phyloP scores from a whole-genome alignment of 73 alveolate genomes.

The Paramecium biaurelia region DNA sequence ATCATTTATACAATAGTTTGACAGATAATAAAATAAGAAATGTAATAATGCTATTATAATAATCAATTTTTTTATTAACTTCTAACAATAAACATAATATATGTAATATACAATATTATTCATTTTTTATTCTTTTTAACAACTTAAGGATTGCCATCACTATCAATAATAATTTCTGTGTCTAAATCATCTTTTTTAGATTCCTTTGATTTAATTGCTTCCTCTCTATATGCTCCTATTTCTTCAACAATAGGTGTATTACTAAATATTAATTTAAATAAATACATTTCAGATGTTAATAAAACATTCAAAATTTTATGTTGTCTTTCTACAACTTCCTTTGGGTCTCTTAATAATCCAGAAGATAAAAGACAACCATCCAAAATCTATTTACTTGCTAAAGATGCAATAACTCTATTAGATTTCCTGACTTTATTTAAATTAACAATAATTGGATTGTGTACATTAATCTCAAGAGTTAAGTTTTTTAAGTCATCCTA shows the following conservation, averaged over 20 bases:
- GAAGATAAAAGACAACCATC: slow-evolving; percentile 69
- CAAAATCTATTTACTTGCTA: slow-evolving; percentile 61
- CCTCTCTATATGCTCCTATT: slow-evolving; percentile 20
- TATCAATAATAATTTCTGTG: slow-evolving; percentile 45
- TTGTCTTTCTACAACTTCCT: slow-evolving; percentile 57
- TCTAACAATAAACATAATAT: neutral
- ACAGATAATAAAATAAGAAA: no score
- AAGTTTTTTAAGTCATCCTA: slow-evolving; percentile 53
- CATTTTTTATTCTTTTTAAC: slow-evolving; percentile 40
- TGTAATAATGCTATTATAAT: no score
- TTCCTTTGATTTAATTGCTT: neutral
- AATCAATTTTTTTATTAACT: no score
- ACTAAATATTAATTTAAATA: neutral
- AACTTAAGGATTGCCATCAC: slow-evolving; percentile 62
- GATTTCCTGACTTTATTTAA: slow-evolving; percentile 72
- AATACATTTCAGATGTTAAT: slow-evolving; percentile 31
- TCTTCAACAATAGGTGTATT: neutral
- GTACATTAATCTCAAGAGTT: slow-evolving; percentile 72
- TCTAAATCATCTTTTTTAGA: slow-evolving; percentile 31
- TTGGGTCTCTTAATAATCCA: slow-evolving; percentile 62
- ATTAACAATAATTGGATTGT: slow-evolving; percentile 69
- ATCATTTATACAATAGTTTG: no score
- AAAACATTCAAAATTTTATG: slow-evolving; percentile 51
- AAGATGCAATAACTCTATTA: slow-evolving; percentile 67
- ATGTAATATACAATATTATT: neutral